phyloP scores from a whole-genome alignment of 176 grass and related monocot genomes.

The Tillandsia fasciculata region DNA sequence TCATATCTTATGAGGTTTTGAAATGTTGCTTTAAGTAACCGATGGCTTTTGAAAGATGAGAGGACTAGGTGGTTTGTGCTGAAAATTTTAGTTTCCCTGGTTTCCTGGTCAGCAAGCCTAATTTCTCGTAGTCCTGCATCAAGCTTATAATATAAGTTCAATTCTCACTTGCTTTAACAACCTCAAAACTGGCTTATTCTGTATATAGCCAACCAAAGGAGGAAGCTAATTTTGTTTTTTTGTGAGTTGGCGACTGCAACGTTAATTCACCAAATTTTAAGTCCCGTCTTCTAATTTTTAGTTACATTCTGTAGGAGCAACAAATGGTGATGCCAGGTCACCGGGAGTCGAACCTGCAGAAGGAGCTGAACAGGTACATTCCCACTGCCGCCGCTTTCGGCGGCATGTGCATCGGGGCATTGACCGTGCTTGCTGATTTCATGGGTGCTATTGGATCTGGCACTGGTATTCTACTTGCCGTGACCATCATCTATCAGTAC shows the following conservation, averaged over 20 bases:
- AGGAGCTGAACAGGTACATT: slow-evolving; percentile 39
- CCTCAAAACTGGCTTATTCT: too few relatives aligned
- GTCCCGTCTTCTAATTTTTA: neutral
- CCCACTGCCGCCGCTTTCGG: slow-evolving; percentile 41
- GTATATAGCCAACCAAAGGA: too few relatives aligned
- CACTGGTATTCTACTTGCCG: slow-evolving; percentile 39
- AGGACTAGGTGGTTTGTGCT: too few relatives aligned
- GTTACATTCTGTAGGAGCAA: slow-evolving; percentile 21
- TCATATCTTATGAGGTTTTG: too few relatives aligned
- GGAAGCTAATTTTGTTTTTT: neutral
- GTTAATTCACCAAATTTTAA: neutral
- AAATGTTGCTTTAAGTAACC: too few relatives aligned
- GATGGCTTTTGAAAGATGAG: too few relatives aligned
- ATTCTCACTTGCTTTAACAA: too few relatives aligned
- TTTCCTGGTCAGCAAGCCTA: too few relatives aligned
- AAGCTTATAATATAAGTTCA: too few relatives aligned
- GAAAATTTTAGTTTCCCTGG: too few relatives aligned
- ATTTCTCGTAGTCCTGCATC: too few relatives aligned
- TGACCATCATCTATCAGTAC: slow-evolving; percentile 50
- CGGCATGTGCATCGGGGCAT: slow-evolving; percentile 38
- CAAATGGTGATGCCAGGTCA: slow-evolving; percentile 57
- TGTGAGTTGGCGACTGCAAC: neutral
- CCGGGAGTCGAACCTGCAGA: slow-evolving; percentile 37
- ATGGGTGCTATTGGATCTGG: slow-evolving; percentile 50
- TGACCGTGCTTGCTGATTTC: slow-evolving; percentile 41